Evolutionary conservation across 1,284 basidiomycete species (phyloP).

Genomic region (Phellopilus nigrolimitatus): DNA sequence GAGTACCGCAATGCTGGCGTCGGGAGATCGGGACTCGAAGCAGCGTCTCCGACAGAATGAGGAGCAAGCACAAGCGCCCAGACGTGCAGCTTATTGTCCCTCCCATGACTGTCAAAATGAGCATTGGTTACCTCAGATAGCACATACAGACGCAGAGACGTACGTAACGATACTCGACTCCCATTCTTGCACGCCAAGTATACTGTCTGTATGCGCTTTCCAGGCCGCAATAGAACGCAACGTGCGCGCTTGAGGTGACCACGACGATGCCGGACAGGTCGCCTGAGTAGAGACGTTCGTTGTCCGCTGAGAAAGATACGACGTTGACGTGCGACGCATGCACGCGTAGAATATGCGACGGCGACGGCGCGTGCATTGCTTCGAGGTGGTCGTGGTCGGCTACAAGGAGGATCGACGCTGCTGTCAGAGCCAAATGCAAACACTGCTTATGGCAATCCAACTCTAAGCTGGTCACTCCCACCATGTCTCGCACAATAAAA

Average conservation of each 20-base stretch:
- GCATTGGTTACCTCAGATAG: not conserved
- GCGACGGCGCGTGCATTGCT: slow-evolving; percentile 16
- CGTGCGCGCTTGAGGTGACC: slow-evolving; percentile 65
- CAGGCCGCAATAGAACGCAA: slow-evolving; percentile 69
- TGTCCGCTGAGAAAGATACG: slow-evolving; percentile 50
- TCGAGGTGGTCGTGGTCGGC: slow-evolving; percentile 9
- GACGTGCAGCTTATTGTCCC: slow-evolving; percentile 79
- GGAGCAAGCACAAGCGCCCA: slow-evolving; percentile 52
- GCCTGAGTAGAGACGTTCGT: slow-evolving; percentile 76
- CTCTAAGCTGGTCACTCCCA: slow-evolving; percentile 1
- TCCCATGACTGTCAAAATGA: slow-evolving; percentile 56
- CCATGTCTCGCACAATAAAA: slow-evolving; percentile 1
- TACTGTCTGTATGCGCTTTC: slow-evolving; percentile 71
- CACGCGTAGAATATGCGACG: slow-evolving; percentile 36
- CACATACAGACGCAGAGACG: slow-evolving; percentile 23
- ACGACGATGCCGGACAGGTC: slow-evolving; percentile 71
- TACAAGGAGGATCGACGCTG: not conserved
- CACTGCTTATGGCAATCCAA: not conserved
- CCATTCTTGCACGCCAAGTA: slow-evolving; percentile 78
- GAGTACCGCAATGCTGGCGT: slow-evolving; percentile 55
- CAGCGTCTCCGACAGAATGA: slow-evolving; percentile 49
- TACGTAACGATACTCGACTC: slow-evolving; percentile 66
- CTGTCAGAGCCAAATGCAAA: not conserved
- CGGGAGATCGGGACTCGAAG: slow-evolving; percentile 42
- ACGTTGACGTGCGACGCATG: slow-evolving; percentile 37